phyloP scores from a whole-genome alignment of 2,329 filamentous ascomycete species.

The Venturiaceae sp. region DNA sequence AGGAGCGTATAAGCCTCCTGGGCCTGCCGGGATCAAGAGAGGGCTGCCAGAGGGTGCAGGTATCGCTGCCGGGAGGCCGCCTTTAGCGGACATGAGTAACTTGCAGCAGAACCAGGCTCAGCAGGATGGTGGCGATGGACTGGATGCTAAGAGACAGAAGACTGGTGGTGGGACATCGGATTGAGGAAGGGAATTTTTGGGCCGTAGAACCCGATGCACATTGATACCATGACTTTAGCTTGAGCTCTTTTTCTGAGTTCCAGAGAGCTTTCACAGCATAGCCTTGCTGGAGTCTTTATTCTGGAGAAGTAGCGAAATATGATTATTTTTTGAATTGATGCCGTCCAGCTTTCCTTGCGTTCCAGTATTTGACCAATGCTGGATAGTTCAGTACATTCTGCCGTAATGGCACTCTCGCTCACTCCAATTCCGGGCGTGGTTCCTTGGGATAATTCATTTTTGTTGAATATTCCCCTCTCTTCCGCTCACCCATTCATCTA shows the following conservation, averaged over 20 bases:
- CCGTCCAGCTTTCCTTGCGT: no score
- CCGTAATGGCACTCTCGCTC: no score
- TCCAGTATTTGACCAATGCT: no score
- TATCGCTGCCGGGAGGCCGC: not conserved
- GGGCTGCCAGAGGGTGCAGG: conserved; percentile 12
- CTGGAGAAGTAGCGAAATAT: not conserved
- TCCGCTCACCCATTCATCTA: not conserved
- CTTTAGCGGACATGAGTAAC: conserved; percentile 7
- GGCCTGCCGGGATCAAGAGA: conserved; percentile 21
- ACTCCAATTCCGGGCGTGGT: not conserved
- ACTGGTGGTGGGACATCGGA: not conserved
- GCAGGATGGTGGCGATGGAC: not conserved
- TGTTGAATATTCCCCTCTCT: not conserved
- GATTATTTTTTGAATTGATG: not conserved
- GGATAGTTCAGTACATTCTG: no score
- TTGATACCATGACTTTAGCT: conserved; percentile 3
- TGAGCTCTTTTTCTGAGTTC: not conserved
- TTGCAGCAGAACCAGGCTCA: not conserved
- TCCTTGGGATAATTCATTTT: not conserved
- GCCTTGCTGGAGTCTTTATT: not conserved
- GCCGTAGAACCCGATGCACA: not conserved
- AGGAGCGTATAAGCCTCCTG: conserved; percentile 35
- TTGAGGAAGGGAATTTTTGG: not conserved
- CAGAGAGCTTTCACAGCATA: not conserved
- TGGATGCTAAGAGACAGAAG: conserved; percentile 1